Conservation (phyloP, 2,329 filamentous ascomycete genomes). For the Myriosclerotinia scirpicola region DNA sequence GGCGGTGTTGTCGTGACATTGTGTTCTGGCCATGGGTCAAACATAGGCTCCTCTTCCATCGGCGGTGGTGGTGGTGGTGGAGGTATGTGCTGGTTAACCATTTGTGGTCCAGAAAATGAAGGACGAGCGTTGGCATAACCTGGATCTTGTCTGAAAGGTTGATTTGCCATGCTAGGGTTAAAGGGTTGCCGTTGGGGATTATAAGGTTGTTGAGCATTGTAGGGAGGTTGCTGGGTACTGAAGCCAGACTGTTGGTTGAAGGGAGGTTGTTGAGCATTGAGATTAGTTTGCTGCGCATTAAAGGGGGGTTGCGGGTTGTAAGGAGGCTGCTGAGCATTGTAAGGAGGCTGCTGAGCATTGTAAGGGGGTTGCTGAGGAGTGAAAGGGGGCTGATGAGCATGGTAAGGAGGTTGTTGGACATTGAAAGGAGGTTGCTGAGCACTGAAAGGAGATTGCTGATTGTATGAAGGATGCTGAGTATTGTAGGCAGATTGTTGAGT, state of each 20-base stretch:
- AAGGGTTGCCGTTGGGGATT: conserved; percentile 27
- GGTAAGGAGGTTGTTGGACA: conserved; percentile 28
- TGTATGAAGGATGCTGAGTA: conserved; percentile 13
- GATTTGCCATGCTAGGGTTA: conserved; percentile 13
- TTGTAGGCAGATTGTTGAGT: conserved; percentile 35
- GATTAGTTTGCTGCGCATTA: conserved; percentile 34
- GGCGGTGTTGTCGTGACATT: conserved; percentile 20
- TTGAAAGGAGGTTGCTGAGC: conserved; percentile 27
- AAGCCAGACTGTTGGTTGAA: conserved; percentile 11
- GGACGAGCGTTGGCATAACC: conserved; percentile 37
- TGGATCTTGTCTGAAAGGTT: conserved; percentile 37
- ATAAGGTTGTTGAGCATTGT: conserved; percentile 37
- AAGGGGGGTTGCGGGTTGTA: conserved; percentile 37
- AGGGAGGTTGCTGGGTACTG: conserved; percentile 27
- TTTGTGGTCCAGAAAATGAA: conserved; percentile 34
- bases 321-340: conserved; percentile 35
- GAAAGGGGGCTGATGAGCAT: neutral
- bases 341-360: conserved; percentile 36
- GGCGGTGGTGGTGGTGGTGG: conserved; percentile 11
- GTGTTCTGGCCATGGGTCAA: conserved; percentile 23
- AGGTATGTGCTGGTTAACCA: conserved; percentile 21
- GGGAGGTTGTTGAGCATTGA: conserved; percentile 21
- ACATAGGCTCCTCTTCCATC: conserved; percentile 14
- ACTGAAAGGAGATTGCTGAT: neutral
- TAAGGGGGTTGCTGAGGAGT: conserved; percentile 4